phyloP scores from a whole-genome alignment of 306 rosid genomes.

The Prunus salicina region DNA sequence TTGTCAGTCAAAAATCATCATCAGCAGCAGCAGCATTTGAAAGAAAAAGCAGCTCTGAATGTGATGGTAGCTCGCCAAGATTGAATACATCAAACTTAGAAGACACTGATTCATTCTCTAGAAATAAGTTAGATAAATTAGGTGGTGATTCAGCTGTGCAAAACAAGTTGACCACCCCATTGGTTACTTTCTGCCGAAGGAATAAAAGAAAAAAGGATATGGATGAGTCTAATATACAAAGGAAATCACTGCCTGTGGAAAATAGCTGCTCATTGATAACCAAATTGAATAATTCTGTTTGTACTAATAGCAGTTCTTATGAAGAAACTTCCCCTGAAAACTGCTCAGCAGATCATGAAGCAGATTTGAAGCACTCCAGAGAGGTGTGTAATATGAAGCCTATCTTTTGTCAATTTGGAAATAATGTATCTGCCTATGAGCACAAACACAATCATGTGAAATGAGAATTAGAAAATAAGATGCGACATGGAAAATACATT shows the following conservation, averaged over 20 bases:
- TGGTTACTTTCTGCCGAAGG: slow-evolving; percentile 49
- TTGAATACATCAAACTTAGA: slow-evolving; percentile 32
- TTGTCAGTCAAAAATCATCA: slow-evolving; percentile 19
- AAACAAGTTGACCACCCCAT: slow-evolving; percentile 22
- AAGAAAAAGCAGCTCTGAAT: slow-evolving; percentile 23
- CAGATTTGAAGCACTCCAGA: slow-evolving; percentile 37
- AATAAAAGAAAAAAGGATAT: slow-evolving; percentile 41
- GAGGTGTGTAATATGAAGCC: slow-evolving; percentile 31
- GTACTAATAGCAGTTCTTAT: slow-evolving; percentile 24
- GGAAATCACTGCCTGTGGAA: slow-evolving; percentile 19
- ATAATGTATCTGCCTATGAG: slow-evolving; percentile 33
- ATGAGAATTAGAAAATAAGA: too few species aligned
- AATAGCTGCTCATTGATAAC: slow-evolving; percentile 32
- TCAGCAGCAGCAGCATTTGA: slow-evolving; percentile 22
- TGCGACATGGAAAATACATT: too few species aligned
- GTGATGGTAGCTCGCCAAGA: slow-evolving; percentile 19
- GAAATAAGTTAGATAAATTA: slow-evolving; percentile 25
- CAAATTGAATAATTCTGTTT: slow-evolving; percentile 36
- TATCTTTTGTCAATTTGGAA: slow-evolving; percentile 21
- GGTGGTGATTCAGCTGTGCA: slow-evolving; percentile 4
- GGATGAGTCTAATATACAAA: slow-evolving; percentile 28
- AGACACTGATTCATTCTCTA: slow-evolving; percentile 24
- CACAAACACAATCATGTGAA: neutral
- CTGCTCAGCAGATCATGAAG: slow-evolving; percentile 25
- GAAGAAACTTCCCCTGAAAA: slow-evolving; percentile 25